phyloP scores from a whole-genome alignment of 306 rosid genomes.

The Cucurbita pepo region DNA sequence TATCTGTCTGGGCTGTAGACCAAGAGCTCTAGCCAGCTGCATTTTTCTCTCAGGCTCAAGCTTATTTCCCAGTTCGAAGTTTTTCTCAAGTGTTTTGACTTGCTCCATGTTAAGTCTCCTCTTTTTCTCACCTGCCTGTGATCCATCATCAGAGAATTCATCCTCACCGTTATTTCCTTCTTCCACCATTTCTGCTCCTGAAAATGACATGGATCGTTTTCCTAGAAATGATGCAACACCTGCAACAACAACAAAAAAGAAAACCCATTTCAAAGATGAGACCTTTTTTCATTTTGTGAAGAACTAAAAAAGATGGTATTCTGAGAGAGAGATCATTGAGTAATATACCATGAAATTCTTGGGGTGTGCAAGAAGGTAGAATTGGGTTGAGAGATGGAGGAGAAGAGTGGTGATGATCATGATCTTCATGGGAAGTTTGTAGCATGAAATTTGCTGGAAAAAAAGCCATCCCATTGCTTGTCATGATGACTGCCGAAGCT shows the following conservation, averaged over 20 bases:
- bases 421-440: constrained; percentile 51
- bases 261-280: background rate
- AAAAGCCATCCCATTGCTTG: constrained; percentile 76
- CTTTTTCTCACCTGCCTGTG: constrained; percentile 15
- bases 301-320: background rate
- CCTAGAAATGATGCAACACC: constrained; percentile 15
- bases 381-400: constrained; percentile 61
- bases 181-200: constrained; percentile 12
- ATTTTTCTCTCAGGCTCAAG: constrained; percentile 13
- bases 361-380: constrained; percentile 62
- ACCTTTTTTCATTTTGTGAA: background rate
- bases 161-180: constrained; percentile 10
- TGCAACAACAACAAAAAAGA: background rate
- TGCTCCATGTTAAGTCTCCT: constrained; percentile 12
- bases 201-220: constrained; percentile 11
- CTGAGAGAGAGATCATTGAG: constrained; percentile 4
- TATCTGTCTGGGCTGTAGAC: constrained; percentile 9
- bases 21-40: constrained; percentile 14
- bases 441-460: constrained; percentile 87
- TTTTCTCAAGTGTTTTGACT: constrained; percentile 12
- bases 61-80: constrained; percentile 10
- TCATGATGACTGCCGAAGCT: constrained; percentile 18
- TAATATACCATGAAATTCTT: constrained; percentile 60
- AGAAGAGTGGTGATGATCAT: constrained; percentile 42
- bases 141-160: constrained; percentile 9